Evolutionary conservation across 1,284 basidiomycete species (phyloP).

Genomic region (Peniophora sp.): DNA sequence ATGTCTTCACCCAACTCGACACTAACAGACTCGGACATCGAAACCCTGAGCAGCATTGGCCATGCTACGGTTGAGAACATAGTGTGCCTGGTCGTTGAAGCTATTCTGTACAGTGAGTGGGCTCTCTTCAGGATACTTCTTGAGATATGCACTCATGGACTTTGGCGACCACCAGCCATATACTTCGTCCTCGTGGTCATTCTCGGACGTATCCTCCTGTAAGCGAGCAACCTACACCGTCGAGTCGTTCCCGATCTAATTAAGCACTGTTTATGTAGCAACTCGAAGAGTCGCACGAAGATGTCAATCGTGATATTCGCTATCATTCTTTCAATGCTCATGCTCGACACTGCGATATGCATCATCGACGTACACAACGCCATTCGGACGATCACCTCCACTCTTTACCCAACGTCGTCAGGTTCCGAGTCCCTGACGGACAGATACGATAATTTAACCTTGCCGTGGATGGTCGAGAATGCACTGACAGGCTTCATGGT

Average conservation of each 20-base stretch:
- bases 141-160: neutral
- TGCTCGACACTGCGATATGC: neutral
- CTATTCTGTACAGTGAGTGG: neutral
- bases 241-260: too few species aligned
- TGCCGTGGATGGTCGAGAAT: slow-evolving; percentile 5
- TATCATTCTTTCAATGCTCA: slow-evolving; percentile 4
- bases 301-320: slow-evolving; percentile 4
- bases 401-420: neutral
- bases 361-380: neutral
- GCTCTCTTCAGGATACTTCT: neutral
- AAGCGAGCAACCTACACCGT: neutral
- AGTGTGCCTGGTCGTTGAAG: neutral
- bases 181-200: neutral
- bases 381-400: neutral
- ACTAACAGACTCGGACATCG: neutral
- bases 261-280: neutral
- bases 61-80: neutral
- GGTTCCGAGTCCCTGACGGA: neutral
- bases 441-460: neutral
- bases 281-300: slow-evolving; percentile 1
- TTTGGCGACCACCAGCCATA: too few species aligned
- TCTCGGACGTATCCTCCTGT: neutral
- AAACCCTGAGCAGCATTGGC: neutral
- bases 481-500: slow-evolving; percentile 11
- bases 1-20: too few species aligned